Evolutionary conservation across 129 eudicot species (phyloP).

Genomic region (Cynara cardunculus): DNA sequence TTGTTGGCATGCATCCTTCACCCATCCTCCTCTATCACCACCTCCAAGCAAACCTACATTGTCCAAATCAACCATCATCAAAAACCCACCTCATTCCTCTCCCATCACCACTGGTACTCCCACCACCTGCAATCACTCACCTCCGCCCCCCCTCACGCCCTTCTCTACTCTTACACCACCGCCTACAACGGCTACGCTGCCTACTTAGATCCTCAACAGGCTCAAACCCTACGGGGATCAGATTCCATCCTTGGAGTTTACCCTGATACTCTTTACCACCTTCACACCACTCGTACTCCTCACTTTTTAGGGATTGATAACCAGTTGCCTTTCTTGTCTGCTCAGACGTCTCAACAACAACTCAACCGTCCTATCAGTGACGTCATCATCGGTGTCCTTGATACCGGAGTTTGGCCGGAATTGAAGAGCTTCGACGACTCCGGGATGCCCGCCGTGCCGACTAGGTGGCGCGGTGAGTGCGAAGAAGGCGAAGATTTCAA

Average conservation of each 20-base stretch:
- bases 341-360: slow-evolving; percentile 27
- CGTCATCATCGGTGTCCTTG: slow-evolving; percentile 68
- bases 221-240: slow-evolving; percentile 31
- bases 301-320: slow-evolving; percentile 55
- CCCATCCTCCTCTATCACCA: not conserved
- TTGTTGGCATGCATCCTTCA: slow-evolving; percentile 13
- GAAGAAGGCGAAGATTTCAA: slow-evolving; percentile 37
- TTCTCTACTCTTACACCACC: slow-evolving; percentile 63
- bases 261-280: slow-evolving; percentile 49
- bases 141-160: slow-evolving; percentile 26
- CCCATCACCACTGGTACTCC: slow-evolving; percentile 55
- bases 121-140: slow-evolving; percentile 48
- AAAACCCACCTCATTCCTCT: slow-evolving; percentile 37
- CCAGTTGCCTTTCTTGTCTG: slow-evolving; percentile 31
- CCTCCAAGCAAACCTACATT: slow-evolving; percentile 55
- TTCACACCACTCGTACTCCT: slow-evolving; percentile 84
- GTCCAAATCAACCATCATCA: slow-evolving; percentile 51
- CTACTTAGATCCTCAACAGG: slow-evolving; percentile 38
- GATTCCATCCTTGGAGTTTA: slow-evolving; percentile 51
- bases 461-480: slow-evolving; percentile 61
- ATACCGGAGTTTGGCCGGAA: slow-evolving; percentile 84
- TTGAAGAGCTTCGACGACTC: slow-evolving; percentile 48
- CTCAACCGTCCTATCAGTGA: slow-evolving; percentile 35
- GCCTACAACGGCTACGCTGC: slow-evolving; percentile 76
- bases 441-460: slow-evolving; percentile 49